Conservation (phyloP, 345 rosid genomes). For the Nasturtium officinale region DNA sequence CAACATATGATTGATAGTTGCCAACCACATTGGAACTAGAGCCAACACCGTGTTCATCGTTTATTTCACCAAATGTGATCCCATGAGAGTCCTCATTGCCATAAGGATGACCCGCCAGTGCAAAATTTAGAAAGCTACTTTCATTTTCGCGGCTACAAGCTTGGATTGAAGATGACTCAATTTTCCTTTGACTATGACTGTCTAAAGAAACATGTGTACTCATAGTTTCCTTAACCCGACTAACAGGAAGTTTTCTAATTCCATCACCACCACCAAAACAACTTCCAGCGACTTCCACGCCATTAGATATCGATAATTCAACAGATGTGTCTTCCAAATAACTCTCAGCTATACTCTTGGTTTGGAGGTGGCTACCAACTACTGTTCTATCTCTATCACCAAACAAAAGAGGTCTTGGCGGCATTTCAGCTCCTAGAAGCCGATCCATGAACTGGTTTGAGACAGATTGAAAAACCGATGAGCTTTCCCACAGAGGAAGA, state of each 20-base stretch:
- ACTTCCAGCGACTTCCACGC: slow-evolving; percentile 59
- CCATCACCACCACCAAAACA: slow-evolving; percentile 59
- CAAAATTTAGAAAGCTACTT: slow-evolving; percentile 48
- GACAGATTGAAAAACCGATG: slow-evolving; percentile 60
- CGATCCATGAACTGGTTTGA: slow-evolving; percentile 66
- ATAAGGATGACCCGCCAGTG: slow-evolving; percentile 52
- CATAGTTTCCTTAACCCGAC: slow-evolving; percentile 62
- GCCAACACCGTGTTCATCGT: slow-evolving; percentile 53
- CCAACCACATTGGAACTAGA: slow-evolving; percentile 49
- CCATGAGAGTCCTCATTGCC: slow-evolving; percentile 58
- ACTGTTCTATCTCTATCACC: slow-evolving; percentile 53
- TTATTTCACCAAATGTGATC: slow-evolving; percentile 66
- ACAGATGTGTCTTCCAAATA: slow-evolving; percentile 56
- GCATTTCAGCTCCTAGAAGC: slow-evolving; percentile 65
- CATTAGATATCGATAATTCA: slow-evolving; percentile 63
- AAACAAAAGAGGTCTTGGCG: slow-evolving; percentile 56
- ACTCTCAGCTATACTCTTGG: slow-evolving; percentile 44
- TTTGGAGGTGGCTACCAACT: slow-evolving; percentile 45
- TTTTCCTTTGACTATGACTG: slow-evolving; percentile 47
- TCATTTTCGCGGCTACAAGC: slow-evolving; percentile 52
- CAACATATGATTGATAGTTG: slow-evolving; percentile 53
- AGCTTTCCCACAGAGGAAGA: slow-evolving; percentile 63
- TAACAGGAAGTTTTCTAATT: slow-evolving; percentile 62
- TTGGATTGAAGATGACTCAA: slow-evolving; percentile 46
- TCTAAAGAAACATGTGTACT: slow-evolving; percentile 45